A percentile compares a stretch with the other conserved stretches of the same genome.
Conservation (phyloP, 306 rosid genomes). For the Mimosa pudica region DNA sequence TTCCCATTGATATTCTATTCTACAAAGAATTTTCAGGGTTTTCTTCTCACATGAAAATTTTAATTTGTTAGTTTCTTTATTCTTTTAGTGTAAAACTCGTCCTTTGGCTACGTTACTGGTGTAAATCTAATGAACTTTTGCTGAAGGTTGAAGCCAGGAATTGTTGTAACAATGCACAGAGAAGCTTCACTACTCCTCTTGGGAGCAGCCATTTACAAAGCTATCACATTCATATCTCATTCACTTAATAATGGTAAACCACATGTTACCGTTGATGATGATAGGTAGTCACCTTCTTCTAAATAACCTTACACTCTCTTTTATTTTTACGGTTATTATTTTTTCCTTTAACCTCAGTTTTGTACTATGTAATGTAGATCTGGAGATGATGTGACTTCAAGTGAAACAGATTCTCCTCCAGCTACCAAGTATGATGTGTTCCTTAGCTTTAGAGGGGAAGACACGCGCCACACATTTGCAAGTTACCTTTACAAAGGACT, state of each 20-base stretch:
- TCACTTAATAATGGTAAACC: not conserved
- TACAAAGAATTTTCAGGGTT: too few relatives aligned
- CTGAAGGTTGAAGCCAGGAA: not conserved
- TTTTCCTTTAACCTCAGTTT: not conserved
- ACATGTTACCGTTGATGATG: not conserved
- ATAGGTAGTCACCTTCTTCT: not conserved
- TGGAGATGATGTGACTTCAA: not conserved
- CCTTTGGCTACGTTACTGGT: too few relatives aligned
- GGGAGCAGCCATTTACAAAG: not conserved
- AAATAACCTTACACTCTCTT: not conserved
- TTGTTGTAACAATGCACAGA: not conserved
- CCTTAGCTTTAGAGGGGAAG: slow-evolving; percentile 14
- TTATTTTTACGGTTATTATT: not conserved
- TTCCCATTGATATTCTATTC: too few relatives aligned
- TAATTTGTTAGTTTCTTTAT: too few relatives aligned
- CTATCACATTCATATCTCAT: not conserved
- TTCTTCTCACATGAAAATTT: too few relatives aligned
- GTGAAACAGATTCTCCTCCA: not conserved
- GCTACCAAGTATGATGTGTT: not conserved
- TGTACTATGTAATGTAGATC: not conserved
- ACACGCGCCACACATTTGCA: not conserved
- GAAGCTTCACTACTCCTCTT: not conserved
- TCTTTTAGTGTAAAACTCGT: too few relatives aligned
- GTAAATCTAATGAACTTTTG: too few relatives aligned
- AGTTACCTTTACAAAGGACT: not conserved